phyloP scores from a whole-genome alignment of 2,329 filamentous ascomycete genomes.

The Trichoderma brevicompactum region DNA sequence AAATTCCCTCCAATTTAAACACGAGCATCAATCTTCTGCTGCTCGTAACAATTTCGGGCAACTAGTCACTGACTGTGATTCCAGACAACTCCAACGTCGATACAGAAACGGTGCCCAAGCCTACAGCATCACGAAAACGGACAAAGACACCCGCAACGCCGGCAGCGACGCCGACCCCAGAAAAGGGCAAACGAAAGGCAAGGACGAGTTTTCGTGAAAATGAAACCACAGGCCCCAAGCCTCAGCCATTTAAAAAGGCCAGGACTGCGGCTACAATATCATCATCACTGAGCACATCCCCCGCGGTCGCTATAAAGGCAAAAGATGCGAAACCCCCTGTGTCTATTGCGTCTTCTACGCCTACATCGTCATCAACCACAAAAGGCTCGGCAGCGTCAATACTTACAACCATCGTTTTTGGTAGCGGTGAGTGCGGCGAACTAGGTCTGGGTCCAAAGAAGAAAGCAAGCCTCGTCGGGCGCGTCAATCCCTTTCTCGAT shows the following conservation, averaged over 20 bases:
- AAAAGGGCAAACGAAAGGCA: neutral
- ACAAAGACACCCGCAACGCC: neutral
- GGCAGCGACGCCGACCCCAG: neutral
- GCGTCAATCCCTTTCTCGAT: constrained; percentile 58
- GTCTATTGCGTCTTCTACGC: neutral
- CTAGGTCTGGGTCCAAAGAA: constrained; percentile 31
- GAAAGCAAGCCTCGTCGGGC: constrained; percentile 16
- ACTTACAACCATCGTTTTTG: constrained; percentile 29
- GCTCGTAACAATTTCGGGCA: no score
- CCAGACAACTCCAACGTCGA: neutral
- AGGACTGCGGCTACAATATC: no score
- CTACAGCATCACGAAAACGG: neutral
- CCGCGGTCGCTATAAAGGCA: no score
- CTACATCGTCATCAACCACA: neutral
- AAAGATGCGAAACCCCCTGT: neutral
- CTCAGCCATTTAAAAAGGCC: neutral
- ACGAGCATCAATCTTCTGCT: no score
- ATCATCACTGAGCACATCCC: neutral
- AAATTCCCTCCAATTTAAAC: neutral
- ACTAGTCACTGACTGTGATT: neutral
- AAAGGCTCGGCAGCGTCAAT: constrained; percentile 9
- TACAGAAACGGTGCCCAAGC: neutral
- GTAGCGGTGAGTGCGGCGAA: constrained; percentile 30
- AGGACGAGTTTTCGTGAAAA: neutral
- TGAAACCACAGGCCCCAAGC: neutral